These are phyloP conservation scores for Cicer judaicum DNA, from an alignment of 306 rosid species.

Conservation along the genomic window DNA sequence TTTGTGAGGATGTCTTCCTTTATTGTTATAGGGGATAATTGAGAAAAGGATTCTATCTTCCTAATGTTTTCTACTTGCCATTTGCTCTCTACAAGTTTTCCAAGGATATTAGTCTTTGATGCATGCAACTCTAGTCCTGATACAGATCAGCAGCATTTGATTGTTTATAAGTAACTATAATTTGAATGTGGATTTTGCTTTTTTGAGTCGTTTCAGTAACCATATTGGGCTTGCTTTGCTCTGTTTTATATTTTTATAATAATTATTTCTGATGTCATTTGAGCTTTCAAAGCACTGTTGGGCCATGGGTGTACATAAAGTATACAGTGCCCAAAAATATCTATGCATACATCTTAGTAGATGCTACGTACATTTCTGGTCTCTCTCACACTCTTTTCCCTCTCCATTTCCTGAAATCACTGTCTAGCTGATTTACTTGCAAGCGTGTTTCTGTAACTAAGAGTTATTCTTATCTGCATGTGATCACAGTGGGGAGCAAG, in stretches of 20 bases:
- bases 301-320: slow-evolving; percentile 14
- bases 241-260: slow-evolving; percentile 11
- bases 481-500: slow-evolving; percentile 82
- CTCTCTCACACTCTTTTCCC: neutral
- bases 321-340: slow-evolving; percentile 33
- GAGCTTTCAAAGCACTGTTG: slow-evolving; percentile 29
- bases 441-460: slow-evolving; percentile 24
- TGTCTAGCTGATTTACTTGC: slow-evolving; percentile 30
- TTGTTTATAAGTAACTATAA: slow-evolving; percentile 30
- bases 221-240: slow-evolving; percentile 21
- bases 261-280: slow-evolving; percentile 16
- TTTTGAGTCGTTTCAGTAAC: slow-evolving; percentile 33
- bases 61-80: slow-evolving; percentile 24
- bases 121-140: slow-evolving; percentile 16
- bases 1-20: slow-evolving; percentile 21
- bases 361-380: slow-evolving; percentile 6
- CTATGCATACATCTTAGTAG: slow-evolving; percentile 25
- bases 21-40: slow-evolving; percentile 18
- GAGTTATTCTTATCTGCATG: slow-evolving; percentile 46
- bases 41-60: neutral
- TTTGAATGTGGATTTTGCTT: slow-evolving; percentile 16
- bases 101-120: slow-evolving; percentile 9
- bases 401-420: slow-evolving; percentile 29
- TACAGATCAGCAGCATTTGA: slow-evolving; percentile 27
- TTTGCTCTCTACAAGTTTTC: slow-evolving; percentile 35